A percentile compares a stretch with the other conserved stretches of the same genome.
Conservation (phyloP, 2,329 filamentous ascomycete genomes). For the Fusarium stilboides region DNA sequence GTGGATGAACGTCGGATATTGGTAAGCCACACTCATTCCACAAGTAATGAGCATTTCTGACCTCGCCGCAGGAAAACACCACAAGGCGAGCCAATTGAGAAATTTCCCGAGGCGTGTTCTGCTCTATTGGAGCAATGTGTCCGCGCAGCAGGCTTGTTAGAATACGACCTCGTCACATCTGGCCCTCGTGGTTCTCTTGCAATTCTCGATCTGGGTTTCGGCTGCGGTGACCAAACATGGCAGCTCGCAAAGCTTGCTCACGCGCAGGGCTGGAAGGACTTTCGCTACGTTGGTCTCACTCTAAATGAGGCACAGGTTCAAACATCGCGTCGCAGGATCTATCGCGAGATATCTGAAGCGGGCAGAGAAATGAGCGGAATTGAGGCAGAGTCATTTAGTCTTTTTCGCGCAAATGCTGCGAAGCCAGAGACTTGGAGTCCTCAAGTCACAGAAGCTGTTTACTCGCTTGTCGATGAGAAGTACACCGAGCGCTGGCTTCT, state of each 20-base stretch:
- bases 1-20: conserved; percentile 77
- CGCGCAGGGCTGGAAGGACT: conserved; percentile 42
- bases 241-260: conserved; percentile 57
- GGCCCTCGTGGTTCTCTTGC: conserved; percentile 45
- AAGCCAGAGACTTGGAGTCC: conserved; percentile 60
- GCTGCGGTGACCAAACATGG: conserved; percentile 71
- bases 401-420: conserved; percentile 67
- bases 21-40: conserved; percentile 58
- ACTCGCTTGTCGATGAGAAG: conserved; percentile 45
- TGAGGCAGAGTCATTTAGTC: conserved; percentile 47
- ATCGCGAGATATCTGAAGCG: conserved; percentile 41
- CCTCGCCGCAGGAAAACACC: conserved; percentile 48
- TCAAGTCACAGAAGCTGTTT: conserved; percentile 45
- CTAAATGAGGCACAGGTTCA: conserved; percentile 63
- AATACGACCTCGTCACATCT: conserved; percentile 11
- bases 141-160: conserved; percentile 58
- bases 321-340: conserved; percentile 53
- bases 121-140: conserved; percentile 65
- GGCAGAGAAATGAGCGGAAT: background rate
- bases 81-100: conserved; percentile 51
- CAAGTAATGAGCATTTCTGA: background rate
- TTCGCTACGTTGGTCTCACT: conserved; percentile 69
- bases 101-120: conserved; percentile 64
- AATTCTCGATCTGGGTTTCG: conserved; percentile 70
- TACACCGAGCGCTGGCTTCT: conserved; percentile 64